Evolutionary conservation across 768 basidiomycete species (phyloP).

Genomic region (Antrodiella citrinella): DNA sequence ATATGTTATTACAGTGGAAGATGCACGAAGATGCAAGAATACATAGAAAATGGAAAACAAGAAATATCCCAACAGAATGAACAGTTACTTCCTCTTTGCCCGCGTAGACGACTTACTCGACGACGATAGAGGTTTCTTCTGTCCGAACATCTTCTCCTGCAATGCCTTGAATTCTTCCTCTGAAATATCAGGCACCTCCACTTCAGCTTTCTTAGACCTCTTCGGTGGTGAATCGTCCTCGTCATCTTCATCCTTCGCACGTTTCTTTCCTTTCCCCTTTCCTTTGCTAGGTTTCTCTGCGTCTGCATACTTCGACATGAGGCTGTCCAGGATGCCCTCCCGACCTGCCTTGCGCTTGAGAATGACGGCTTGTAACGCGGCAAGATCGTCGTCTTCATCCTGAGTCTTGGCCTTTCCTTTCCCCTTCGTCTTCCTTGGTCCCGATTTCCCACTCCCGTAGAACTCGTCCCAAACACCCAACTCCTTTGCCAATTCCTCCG

Average conservation of each 20-base stretch:
- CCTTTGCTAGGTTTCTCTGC: conserved; percentile 32
- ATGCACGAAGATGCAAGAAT: no score
- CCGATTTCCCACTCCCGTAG: conserved; percentile 68
- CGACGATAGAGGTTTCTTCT: conserved; percentile 25
- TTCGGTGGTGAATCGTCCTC: conserved; percentile 46
- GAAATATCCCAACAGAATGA: no score
- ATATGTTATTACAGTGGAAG: neutral
- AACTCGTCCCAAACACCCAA: conserved; percentile 94
- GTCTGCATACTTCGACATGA: conserved; percentile 68
- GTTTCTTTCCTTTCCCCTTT: conserved; percentile 33
- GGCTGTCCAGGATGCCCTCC: conserved; percentile 64
- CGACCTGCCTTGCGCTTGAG: conserved; percentile 64
- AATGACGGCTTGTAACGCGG: conserved; percentile 74
- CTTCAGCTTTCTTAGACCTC: conserved; percentile 30
- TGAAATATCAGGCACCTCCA: conserved; percentile 48
- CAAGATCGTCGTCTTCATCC: conserved; percentile 52
- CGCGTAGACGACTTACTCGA: neutral
- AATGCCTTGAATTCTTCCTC: conserved; percentile 58
- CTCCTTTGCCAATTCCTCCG: conserved; percentile 76
- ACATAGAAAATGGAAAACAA: no score
- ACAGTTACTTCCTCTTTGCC: conserved; percentile 2
- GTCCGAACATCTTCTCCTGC: conserved; percentile 47
- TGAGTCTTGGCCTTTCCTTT: conserved; percentile 15
- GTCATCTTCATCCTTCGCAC: conserved; percentile 28
- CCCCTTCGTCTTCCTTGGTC: conserved; percentile 45